Conservation (phyloP, 2,329 filamentous ascomycete species). For the Colletotrichum melonis region DNA sequence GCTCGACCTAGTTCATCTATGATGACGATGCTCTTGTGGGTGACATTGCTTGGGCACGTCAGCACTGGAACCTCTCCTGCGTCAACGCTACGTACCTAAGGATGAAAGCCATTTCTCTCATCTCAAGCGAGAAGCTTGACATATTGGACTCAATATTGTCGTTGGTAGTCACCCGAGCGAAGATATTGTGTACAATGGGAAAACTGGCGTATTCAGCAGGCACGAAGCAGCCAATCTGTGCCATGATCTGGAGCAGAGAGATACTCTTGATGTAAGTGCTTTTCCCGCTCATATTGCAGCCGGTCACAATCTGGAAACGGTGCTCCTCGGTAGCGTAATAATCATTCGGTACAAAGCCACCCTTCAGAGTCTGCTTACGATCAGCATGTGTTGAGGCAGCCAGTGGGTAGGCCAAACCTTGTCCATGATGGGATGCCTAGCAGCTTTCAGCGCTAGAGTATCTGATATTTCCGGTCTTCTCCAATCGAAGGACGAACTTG, state of each 20-base stretch:
- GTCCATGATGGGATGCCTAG: conserved; percentile 83
- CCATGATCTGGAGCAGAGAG: conserved; percentile 90
- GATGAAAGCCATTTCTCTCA: conserved; percentile 96
- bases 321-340: conserved; percentile 84
- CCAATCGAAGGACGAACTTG: conserved; percentile 71
- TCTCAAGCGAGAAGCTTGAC: conserved; percentile 93
- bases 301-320: conserved; percentile 92
- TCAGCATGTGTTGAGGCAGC: not conserved
- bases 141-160: conserved; percentile 91
- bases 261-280: conserved; percentile 92
- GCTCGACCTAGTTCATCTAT: conserved; percentile 94
- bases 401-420: conserved; percentile 54
- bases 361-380: conserved; percentile 36
- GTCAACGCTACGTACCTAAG: conserved; percentile 61
- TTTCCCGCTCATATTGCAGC: conserved; percentile 98
- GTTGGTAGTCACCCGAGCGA: conserved; percentile 87
- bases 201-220: conserved; percentile 87
- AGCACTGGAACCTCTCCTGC: not conserved
- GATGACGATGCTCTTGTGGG: conserved; percentile 80
- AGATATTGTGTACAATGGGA: conserved; percentile 83
- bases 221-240: conserved; percentile 91
- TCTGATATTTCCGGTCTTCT: conserved; percentile 76
- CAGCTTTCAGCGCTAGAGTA: conserved; percentile 77
- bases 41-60: conserved; percentile 67
- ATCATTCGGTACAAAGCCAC: conserved; percentile 87